Evolutionary conservation across 257 asterid genomes (phyloP), one percentile per base, ranked within the genome.

Genomic region (Solanum habrochaites): DNA sequence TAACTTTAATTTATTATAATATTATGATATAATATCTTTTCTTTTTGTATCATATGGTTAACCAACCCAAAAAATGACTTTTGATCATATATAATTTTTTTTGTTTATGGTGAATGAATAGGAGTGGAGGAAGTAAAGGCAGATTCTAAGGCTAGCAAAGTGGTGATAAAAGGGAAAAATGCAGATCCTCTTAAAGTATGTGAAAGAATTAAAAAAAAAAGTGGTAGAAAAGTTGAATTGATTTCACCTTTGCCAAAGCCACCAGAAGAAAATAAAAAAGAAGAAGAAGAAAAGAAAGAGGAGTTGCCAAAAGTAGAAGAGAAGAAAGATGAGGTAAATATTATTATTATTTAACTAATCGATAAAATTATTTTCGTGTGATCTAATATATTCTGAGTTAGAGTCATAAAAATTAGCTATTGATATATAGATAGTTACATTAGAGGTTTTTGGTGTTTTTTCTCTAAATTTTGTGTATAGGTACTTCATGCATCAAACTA

Each of bases 41-140:
- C 35, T 32, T 32, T 32, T 32, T 32, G 35, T 32, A 32, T 32
- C 35, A 4, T 32, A 32, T 31, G 3, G 32, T 2, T 16, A 27
- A 18, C 1, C 0, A 52, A 2, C 6, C 2, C 8, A 5, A 0
- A 20, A 0, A 52, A 15, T 40, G 25, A 18, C 27, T 58, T 8
- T 58, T 58, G 27, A n/a, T 32, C 52, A 40, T 78, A 32, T 8
- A 39, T 77, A 31, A 25, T 16, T 74, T 42, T 70, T 16, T 14
- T 14, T 69, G 2, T 29, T 3, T 4, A 1, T 81, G 21, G 12
- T 49, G 52, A 81, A 81, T 49, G n/a, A 67, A 82, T 89, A 96
- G 98, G 99, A 86, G 97, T 96, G 91, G 98, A 94, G 92, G 93
- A 88, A 11, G 98, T 96, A 40, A 91, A 49, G 86, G 91, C 95